A percentile compares a stretch with the other conserved stretches of the same genome.
These are phyloP conservation scores for Schwanniomyces vanrijiae DNA, from an alignment of 805 yeast species.

Conservation along the genomic window DNA sequence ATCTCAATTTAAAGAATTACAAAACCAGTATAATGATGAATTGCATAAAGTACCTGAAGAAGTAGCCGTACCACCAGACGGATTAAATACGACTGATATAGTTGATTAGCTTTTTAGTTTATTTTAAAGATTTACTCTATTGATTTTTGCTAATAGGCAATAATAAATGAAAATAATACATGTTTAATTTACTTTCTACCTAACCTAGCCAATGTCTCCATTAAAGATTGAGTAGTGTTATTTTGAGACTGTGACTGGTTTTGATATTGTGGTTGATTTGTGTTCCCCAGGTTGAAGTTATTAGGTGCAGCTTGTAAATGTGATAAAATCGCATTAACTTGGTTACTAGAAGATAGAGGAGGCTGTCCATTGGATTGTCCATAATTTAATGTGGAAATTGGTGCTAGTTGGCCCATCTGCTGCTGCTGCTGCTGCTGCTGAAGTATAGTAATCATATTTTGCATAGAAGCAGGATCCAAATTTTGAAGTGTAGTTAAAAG, in stretches of 20 bases:
- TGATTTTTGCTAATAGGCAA: neutral
- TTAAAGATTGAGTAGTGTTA: constrained; percentile 23
- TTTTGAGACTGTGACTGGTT: constrained; percentile 8
- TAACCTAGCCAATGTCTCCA: constrained; percentile 39
- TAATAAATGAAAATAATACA: neutral
- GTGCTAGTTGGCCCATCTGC: constrained; percentile 6
- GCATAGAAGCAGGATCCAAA: constrained; percentile 34
- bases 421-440: constrained; percentile 25
- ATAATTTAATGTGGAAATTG: constrained; percentile 11
- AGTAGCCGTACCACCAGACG: constrained; percentile 4
- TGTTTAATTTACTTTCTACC: constrained; percentile 22
- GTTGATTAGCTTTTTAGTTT: constrained; percentile 17
- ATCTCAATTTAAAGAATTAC: constrained; percentile 57
- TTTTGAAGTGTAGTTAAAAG: constrained; percentile 18
- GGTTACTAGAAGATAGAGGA: constrained; percentile 19
- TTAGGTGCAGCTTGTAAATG: constrained; percentile 20
- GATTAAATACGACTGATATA: constrained; percentile 16
- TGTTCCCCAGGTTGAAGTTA: constrained; percentile 2
- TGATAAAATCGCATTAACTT: constrained; percentile 26
- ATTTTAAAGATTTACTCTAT: constrained; percentile 1
- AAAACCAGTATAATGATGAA: constrained; percentile 45
- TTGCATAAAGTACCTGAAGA: constrained; percentile 8
- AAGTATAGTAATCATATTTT: constrained; percentile 28
- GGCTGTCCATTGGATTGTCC: constrained; percentile 9
- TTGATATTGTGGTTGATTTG: neutral